Percentiles rank a stretch among this genome's conserved stretches.
phyloP scores from a whole-genome alignment of 2,329 filamentous ascomycete species.

The Leptographium procerum region DNA sequence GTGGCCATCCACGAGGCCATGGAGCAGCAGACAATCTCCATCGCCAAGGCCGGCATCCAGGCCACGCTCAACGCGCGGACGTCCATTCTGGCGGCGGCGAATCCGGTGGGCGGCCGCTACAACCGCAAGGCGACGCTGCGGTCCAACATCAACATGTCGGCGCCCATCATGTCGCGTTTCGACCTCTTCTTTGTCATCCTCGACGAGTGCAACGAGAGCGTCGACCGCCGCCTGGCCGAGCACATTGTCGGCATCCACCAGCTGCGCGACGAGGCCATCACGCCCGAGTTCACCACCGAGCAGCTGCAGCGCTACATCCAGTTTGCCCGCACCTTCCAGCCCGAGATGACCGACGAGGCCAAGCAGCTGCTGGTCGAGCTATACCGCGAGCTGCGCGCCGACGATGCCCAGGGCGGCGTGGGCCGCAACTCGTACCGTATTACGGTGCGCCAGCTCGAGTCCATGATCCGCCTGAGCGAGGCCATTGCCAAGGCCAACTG shows the following conservation, averaged over 20 bases:
- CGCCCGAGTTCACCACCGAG: conserved; percentile 91
- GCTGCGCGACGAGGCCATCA: conserved; percentile 78
- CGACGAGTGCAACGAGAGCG: conserved; percentile 87
- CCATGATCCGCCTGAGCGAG: conserved; percentile 87
- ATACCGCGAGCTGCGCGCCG: conserved; percentile 89
- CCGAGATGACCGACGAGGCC: conserved; percentile 81
- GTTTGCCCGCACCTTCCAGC: conserved; percentile 88
- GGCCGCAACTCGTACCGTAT: conserved; percentile 95
- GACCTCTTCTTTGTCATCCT: conserved; percentile 97
- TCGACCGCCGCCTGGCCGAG: conserved; percentile 82
- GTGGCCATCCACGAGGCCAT: conserved; percentile 99
- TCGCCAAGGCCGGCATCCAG: conserved; percentile 96
- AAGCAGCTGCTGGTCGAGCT: conserved; percentile 76
- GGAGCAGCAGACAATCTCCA: conserved; percentile 99
- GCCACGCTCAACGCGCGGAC: conserved; percentile 93
- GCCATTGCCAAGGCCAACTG: conserved; percentile 99
- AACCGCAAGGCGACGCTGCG: conserved; percentile 91
- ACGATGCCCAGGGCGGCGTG: conserved; percentile 88
- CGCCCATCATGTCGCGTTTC: conserved; percentile 98
- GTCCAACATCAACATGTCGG: conserved; percentile 96
- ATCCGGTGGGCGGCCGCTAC: conserved; percentile 92
- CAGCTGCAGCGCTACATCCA: conserved; percentile 95
- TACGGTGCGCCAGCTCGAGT: conserved; percentile 90
- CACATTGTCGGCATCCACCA: conserved; percentile 95
- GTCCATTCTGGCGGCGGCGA: conserved; percentile 89